These are phyloP conservation scores for Pisolithus tinctorius DNA, from an alignment of 768 basidiomycete species.

Conservation along the genomic window DNA sequence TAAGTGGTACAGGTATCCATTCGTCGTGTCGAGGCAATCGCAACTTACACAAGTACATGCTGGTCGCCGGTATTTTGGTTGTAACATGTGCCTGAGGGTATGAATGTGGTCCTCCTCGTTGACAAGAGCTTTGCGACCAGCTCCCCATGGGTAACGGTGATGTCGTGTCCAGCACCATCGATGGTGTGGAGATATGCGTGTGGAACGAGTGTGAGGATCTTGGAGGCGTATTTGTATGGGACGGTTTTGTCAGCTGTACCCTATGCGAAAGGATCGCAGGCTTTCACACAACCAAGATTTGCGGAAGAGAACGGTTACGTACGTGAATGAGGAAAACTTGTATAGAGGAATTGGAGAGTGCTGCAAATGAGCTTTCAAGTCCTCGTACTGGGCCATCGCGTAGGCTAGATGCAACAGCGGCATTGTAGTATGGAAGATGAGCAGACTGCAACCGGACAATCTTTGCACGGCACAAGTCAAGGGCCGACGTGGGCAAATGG, in stretches of 20 bases:
- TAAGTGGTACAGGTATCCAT: no score
- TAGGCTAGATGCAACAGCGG: constrained; percentile 69
- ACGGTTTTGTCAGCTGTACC: constrained; percentile 29
- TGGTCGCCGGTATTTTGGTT: no score
- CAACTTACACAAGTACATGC: no score
- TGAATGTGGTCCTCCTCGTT: neutral
- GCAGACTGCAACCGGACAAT: constrained; percentile 76
- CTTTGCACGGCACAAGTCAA: constrained; percentile 23
- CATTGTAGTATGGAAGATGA: constrained; percentile 67
- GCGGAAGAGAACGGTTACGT: constrained; percentile 9
- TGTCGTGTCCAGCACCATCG: constrained; percentile 22
- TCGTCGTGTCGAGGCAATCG: no score
- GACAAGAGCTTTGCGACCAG: constrained; percentile 26
- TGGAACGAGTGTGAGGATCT: constrained; percentile 25
- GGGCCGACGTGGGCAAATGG: no score
- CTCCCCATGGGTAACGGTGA: constrained; percentile 25
- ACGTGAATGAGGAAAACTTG: constrained; percentile 63
- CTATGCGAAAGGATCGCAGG: constrained; percentile 8
- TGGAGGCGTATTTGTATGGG: constrained; percentile 25
- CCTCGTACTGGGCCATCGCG: constrained; percentile 69
- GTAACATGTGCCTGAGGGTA: neutral
- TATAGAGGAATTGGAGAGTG: constrained; percentile 40
- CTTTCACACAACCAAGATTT: neutral
- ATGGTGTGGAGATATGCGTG: constrained; percentile 25
- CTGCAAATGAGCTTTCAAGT: constrained; percentile 45